Evolutionary conservation across 805 yeast species (phyloP), one percentile per base, ranked within the genome.

Genomic region (Zygoascus bituminiphila): DNA sequence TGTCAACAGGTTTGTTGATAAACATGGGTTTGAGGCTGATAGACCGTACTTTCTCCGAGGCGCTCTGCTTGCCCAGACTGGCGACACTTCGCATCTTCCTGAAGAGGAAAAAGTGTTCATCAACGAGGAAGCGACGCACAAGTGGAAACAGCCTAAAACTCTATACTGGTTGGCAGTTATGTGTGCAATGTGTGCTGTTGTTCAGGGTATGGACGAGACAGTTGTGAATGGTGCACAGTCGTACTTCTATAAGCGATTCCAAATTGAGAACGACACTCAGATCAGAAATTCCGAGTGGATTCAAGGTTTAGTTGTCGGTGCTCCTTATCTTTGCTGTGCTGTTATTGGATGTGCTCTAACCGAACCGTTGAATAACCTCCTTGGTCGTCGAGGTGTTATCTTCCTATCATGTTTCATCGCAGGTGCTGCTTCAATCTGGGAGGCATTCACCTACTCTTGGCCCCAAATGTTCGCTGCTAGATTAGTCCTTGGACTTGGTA

Each of bases 141-240:
- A 78, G 23, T 67, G 81, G 66, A 51, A 59, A 21, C 84, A 69
- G 44, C 69, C 69, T 7, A 46, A 46, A 29, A 50, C 67, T 12
- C 62, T 72, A 61, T 69, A 75, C 58, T 57, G 69, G 63, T 73
- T 76, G 19, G 74, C 78, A 62, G 74, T 80, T 7, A 65, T 79
- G 57, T 79, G 83, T 42, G 81, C 86, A 2, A 68, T 81, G 70
- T 79, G 84, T 44, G 78, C 78, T 15, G 82, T 84, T 3, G 80
- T 83, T 4, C 84, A 81, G 60, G 88, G 88, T 46, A 79, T 79
- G 84, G 88, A 82, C 61, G 84, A 82, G 61, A 75, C 85, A 5
- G 86, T 80, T 8, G 68, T 79, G 50, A 80, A 81, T 53, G 88
- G 87, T 33, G 87, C 87, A 20, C 77, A 75, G 43, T 61, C 80